Evolutionary conservation across 78 protist species (phyloP).

Genomic region (Monosiga brevicollis): DNA sequence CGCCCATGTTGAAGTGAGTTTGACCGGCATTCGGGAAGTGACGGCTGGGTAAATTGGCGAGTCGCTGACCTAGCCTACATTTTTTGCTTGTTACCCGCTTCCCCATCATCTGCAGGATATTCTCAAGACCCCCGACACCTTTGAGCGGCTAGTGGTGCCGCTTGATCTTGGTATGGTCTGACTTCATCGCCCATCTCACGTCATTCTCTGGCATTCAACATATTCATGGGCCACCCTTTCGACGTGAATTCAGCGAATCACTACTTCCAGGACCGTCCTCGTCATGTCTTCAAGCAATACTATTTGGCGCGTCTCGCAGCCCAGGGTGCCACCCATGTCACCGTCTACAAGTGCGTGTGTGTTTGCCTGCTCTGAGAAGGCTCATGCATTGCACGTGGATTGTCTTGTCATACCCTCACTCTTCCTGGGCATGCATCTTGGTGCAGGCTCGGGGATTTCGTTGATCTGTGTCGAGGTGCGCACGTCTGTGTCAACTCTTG

Average conservation of each 20-base stretch:
- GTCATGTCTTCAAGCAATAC: background rate
- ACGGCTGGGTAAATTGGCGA: too few species aligned
- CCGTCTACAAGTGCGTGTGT: background rate
- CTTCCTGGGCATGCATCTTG: constrained; percentile 68
- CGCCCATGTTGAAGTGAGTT: background rate
- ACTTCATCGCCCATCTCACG: too few species aligned
- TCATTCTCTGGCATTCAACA: too few species aligned
- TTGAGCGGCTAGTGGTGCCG: background rate
- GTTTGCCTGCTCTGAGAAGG: too few species aligned
- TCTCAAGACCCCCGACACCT: background rate
- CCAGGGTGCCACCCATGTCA: background rate
- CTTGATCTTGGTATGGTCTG: too few species aligned
- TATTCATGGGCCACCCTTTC: too few species aligned
- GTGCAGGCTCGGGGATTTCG: constrained; percentile 67
- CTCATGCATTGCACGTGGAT: too few species aligned
- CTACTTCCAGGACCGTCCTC: too few species aligned
- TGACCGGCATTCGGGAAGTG: background rate
- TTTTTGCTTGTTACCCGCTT: too few species aligned
- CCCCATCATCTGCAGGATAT: too few species aligned
- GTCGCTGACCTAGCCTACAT: too few species aligned
- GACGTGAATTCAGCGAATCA: too few species aligned
- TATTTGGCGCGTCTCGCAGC: background rate
- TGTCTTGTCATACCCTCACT: constrained; percentile 66
- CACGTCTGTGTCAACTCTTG: constrained; percentile 69
- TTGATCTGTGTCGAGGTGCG: constrained; percentile 97